Evolutionary conservation across 768 basidiomycete species (phyloP).

Genomic region (Mycena vitilis): DNA sequence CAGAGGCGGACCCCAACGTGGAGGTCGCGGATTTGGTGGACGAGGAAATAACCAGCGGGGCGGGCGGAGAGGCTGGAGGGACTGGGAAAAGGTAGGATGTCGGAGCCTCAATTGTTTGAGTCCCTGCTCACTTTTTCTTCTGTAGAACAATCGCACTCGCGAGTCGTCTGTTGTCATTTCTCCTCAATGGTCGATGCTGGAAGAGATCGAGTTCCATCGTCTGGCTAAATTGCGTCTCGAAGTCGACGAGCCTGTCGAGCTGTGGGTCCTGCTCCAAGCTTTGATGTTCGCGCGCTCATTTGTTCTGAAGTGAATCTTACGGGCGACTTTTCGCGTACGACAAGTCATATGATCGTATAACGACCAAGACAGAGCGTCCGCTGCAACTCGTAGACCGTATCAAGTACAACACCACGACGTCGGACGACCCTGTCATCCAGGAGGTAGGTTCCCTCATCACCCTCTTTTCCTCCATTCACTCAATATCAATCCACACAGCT

Average conservation of each 20-base stretch:
- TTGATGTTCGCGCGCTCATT: slow-evolving; percentile 8
- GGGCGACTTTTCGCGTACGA: slow-evolving; percentile 95
- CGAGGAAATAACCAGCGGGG: slow-evolving; percentile 61
- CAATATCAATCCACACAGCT: slow-evolving; percentile 59
- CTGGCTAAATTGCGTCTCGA: slow-evolving; percentile 92
- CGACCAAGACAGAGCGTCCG: slow-evolving; percentile 91
- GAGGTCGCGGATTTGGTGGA: slow-evolving; percentile 58
- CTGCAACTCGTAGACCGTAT: slow-evolving; percentile 94
- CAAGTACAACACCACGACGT: slow-evolving; percentile 97
- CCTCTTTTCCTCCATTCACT: slow-evolving; percentile 17
- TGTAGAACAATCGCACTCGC: slow-evolving; percentile 81
- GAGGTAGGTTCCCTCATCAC: slow-evolving; percentile 61
- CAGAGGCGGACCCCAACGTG: slow-evolving; percentile 59
- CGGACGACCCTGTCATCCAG: slow-evolving; percentile 97
- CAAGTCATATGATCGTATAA: slow-evolving; percentile 94
- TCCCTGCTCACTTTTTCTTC: slow-evolving; percentile 27
- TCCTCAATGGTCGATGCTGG: slow-evolving; percentile 92
- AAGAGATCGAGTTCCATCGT: slow-evolving; percentile 97
- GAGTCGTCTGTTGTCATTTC: slow-evolving; percentile 96
- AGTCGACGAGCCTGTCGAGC: slow-evolving; percentile 90
- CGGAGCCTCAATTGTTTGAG: not conserved
- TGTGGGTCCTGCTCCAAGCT: slow-evolving; percentile 63
- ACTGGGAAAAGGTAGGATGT: slow-evolving; percentile 88
- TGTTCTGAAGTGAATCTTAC: slow-evolving; percentile 73
- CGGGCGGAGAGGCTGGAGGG: slow-evolving; percentile 85